A percentile compares a stretch with the other conserved stretches of the same genome.
phyloP scores from a whole-genome alignment of 208 protist genomes.

The Wallacemonas collosoma region DNA sequence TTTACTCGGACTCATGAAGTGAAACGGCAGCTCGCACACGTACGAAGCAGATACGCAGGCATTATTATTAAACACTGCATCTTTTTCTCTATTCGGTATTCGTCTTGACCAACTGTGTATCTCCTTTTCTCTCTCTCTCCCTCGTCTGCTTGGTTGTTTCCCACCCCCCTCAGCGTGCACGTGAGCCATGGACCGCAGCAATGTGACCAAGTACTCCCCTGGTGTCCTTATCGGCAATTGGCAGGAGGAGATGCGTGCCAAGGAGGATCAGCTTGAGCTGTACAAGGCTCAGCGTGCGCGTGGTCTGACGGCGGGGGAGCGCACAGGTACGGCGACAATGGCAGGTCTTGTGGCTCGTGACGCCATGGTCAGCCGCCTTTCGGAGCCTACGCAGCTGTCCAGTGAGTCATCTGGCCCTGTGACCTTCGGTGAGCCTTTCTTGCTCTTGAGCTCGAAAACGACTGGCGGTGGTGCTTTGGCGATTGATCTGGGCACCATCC shows the following conservation, averaged over 20 bases:
- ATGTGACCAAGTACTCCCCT: slow-evolving; percentile 67
- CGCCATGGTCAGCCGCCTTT: slow-evolving; percentile 25
- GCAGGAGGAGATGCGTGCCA: slow-evolving; percentile 79
- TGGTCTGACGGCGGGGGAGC: slow-evolving; percentile 17
- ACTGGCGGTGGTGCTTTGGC: slow-evolving; percentile 41
- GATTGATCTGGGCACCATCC: slow-evolving; percentile 35
- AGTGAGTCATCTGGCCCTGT: slow-evolving; percentile 34
- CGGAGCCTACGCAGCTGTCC: slow-evolving; percentile 32
- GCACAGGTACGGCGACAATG: slow-evolving; percentile 1
- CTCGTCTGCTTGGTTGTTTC: not conserved
- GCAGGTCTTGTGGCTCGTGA: slow-evolving; percentile 11
- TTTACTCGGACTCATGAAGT: too few species aligned
- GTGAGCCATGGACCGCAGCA: slow-evolving; percentile 33
- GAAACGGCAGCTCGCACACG: too few species aligned
- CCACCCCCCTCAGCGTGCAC: not conserved
- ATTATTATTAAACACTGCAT: too few species aligned
- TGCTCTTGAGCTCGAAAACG: slow-evolving; percentile 52
- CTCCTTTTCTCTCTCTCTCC: slow-evolving; percentile 12
- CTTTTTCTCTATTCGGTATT: too few species aligned
- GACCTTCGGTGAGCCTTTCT: slow-evolving; percentile 55
- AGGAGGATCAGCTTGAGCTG: slow-evolving; percentile 66
- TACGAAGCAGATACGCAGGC: too few species aligned
- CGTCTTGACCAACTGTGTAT: not conserved
- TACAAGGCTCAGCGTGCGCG: slow-evolving; percentile 40
- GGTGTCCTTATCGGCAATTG: slow-evolving; percentile 89